A percentile compares a stretch with the other conserved stretches of the same genome.
These are phyloP conservation scores for Phytophthora agathidicida DNA, from an alignment of 352 stramenopile genomes.

Conservation along the genomic window DNA sequence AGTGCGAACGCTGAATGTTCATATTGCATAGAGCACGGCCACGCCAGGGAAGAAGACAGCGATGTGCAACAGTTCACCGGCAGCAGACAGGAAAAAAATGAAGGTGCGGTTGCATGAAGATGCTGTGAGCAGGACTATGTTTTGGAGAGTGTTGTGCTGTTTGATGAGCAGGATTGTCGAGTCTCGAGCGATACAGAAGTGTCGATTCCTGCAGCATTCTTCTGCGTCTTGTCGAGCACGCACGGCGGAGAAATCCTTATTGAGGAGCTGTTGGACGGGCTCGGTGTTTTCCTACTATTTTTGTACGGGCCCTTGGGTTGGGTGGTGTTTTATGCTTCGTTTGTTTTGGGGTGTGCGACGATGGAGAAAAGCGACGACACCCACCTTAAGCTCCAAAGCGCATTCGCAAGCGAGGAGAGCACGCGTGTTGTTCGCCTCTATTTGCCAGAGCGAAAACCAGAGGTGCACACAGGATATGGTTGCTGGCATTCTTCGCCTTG, in stretches of 20 bases:
- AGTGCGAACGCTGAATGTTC: neutral
- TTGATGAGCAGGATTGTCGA: slow-evolving; percentile 1
- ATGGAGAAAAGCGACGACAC: slow-evolving; percentile 38
- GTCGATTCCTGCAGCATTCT: neutral
- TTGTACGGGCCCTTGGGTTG: slow-evolving; percentile 17
- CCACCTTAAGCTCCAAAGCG: slow-evolving; percentile 33
- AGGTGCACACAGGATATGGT: slow-evolving; percentile 33
- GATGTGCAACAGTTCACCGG: slow-evolving; percentile 2
- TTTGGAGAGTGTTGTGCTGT: neutral
- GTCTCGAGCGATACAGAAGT: neutral
- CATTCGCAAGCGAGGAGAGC: slow-evolving; percentile 36
- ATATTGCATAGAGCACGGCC: slow-evolving; percentile 26
- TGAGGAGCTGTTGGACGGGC: slow-evolving; percentile 19
- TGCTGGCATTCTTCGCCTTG: slow-evolving; percentile 33
- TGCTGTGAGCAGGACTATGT: neutral
- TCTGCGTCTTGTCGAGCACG: slow-evolving; percentile 5
- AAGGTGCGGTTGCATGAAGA: slow-evolving; percentile 28
- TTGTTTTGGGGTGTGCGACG: slow-evolving; percentile 45
- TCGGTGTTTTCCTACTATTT: slow-evolving; percentile 42
- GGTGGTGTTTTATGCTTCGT: slow-evolving; percentile 30
- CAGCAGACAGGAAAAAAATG: slow-evolving; percentile 29
- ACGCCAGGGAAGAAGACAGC: neutral
- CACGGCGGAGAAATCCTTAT: slow-evolving; percentile 26
- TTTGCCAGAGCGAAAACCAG: slow-evolving; percentile 18
- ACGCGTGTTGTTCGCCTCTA: slow-evolving; percentile 24